Conservation (phyloP, 2,329 filamentous ascomycete genomes). For the Canariomyces notabilis region DNA sequence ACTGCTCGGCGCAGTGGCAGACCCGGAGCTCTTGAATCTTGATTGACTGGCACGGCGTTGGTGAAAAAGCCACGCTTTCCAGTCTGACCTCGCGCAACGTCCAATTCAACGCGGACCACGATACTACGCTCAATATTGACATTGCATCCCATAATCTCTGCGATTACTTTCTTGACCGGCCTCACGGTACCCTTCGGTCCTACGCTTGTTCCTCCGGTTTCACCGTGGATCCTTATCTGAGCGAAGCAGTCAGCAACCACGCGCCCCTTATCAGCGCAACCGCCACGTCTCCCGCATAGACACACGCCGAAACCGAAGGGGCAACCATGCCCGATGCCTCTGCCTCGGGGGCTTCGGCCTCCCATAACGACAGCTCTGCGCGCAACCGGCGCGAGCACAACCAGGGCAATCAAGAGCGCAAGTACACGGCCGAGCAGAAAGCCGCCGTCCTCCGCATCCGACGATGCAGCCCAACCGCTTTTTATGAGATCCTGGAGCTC, state of each 20-base stretch:
- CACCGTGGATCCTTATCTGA: no score
- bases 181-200: no score
- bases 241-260: no score
- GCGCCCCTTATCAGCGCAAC: background rate
- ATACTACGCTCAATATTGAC: no score
- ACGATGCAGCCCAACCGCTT: slow-evolving; percentile 76
- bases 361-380: slow-evolving; percentile 31
- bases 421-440: slow-evolving; percentile 86
- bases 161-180: no score
- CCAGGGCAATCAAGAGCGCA: slow-evolving; percentile 69
- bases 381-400: slow-evolving; percentile 59
- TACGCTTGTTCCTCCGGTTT: no score
- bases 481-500: slow-evolving; percentile 87
- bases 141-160: no score
- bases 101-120: no score
- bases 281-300: background rate
- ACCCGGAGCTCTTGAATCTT: background rate
- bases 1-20: background rate
- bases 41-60: background rate
- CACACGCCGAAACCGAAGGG: background rate
- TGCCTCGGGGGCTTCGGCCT: slow-evolving; percentile 50
- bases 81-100: background rate
- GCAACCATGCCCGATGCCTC: slow-evolving; percentile 44
- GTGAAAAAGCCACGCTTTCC: slow-evolving; percentile 15
- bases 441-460: slow-evolving; percentile 85